Conservation (phyloP, 331 rosid species). For the Malus hybrid region DNA sequence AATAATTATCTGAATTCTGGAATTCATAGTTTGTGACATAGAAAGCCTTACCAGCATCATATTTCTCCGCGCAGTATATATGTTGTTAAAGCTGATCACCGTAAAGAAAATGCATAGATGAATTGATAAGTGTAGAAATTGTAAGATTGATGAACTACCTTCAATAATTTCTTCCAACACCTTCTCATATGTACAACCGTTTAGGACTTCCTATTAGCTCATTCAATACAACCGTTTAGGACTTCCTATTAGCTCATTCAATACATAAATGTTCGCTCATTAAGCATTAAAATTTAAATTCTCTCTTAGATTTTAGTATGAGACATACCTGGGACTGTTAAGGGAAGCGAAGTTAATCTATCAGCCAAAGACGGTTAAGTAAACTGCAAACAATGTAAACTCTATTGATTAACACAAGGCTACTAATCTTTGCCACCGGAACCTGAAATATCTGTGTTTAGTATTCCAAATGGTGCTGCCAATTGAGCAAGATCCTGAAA, state of each 20-base stretch:
- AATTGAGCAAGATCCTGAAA: slow-evolving; percentile 49
- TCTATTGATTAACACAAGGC: neutral
- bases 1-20: neutral
- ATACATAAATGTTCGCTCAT: neutral
- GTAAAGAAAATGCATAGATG: slow-evolving; percentile 5
- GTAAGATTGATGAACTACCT: neutral
- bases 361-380: slow-evolving; percentile 42
- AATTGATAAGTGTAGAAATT: neutral
- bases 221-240: neutral
- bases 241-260: neutral
- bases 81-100: slow-evolving; percentile 56
- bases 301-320: neutral
- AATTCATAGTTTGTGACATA: neutral
- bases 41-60: slow-evolving; percentile 38
- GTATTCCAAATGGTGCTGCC: slow-evolving; percentile 47
- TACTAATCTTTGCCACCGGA: neutral
- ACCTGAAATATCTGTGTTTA: slow-evolving; percentile 9
- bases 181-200: neutral
- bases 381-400: slow-evolving; percentile 26
- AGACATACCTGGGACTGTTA: slow-evolving; percentile 42
- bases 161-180: neutral
- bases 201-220: neutral
- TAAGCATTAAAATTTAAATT: neutral
- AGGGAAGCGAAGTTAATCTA: slow-evolving; percentile 41
- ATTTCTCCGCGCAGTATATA: slow-evolving; percentile 48